A percentile compares a stretch with the other conserved stretches of the same genome.
Conservation (phyloP, 139 green algal genomes). For the Micromonas commoda region DNA sequence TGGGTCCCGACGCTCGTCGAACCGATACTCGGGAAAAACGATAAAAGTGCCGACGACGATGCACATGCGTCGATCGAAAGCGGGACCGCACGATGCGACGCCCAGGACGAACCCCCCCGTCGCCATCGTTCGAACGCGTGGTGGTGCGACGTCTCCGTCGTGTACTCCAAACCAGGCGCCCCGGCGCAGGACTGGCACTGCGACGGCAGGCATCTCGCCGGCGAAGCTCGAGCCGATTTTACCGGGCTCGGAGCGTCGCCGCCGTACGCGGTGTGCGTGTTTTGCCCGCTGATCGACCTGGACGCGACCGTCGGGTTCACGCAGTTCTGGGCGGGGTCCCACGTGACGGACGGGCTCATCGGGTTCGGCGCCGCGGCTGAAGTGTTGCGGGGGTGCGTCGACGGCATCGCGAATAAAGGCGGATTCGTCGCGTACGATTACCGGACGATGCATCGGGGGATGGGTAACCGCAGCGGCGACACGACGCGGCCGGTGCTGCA, state of each 20-base stretch:
- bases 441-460: constrained; percentile 24
- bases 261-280: constrained; percentile 16
- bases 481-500: constrained; percentile 15
- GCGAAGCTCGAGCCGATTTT: too few relatives aligned
- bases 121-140: background rate
- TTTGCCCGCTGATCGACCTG: constrained; percentile 5
- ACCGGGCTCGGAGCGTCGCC: background rate
- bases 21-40: too few relatives aligned
- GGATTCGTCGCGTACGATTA: constrained; percentile 21
- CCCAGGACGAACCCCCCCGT: too few relatives aligned
- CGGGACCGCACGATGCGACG: too few relatives aligned
- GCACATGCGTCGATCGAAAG: too few relatives aligned
- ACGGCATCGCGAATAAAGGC: background rate
- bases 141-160: background rate
- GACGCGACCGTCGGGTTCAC: constrained; percentile 12
- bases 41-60: too few relatives aligned
- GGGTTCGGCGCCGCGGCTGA: constrained; percentile 1
- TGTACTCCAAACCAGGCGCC: background rate
- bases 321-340: constrained; percentile 5
- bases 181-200: constrained; percentile 9
- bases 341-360: constrained; percentile 13
- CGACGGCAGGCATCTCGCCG: background rate
- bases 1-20: background rate
- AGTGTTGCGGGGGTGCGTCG: background rate
- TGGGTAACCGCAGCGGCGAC: background rate